Conservation (phyloP, 78 protist genomes). For the Dictyostelium firmibasis region DNA sequence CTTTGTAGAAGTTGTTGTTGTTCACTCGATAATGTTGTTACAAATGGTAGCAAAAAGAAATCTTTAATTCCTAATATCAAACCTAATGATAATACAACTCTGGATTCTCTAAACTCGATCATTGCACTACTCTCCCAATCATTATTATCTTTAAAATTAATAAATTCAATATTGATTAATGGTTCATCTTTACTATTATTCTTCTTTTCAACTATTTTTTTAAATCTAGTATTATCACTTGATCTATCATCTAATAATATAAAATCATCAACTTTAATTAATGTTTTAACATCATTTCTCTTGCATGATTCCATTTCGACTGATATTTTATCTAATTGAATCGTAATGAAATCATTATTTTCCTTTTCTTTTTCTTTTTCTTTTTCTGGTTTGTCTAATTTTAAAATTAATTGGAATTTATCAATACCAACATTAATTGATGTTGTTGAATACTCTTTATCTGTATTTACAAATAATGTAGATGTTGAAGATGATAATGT, state of each 20-base stretch:
- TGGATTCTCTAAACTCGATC: not conserved
- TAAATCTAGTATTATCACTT: not conserved
- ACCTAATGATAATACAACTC: not conserved
- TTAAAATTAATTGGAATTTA: not conserved
- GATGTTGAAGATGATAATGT: not conserved
- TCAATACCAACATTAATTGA: not conserved
- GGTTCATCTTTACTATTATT: not conserved
- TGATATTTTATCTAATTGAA: not conserved
- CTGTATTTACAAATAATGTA: not conserved
- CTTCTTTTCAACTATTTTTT: not conserved
- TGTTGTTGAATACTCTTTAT: not conserved
- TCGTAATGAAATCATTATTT: not conserved
- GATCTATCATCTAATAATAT: constrained; percentile 3
- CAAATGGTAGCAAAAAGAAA: constrained; percentile 69
- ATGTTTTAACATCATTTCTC: not conserved
- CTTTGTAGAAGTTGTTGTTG: not conserved
- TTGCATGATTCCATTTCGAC: not conserved
- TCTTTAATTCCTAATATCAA: constrained; percentile 50
- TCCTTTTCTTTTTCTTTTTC: not conserved
- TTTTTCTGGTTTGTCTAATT: not conserved
- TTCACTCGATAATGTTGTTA: not conserved
- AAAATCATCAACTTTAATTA: not conserved
- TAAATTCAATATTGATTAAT: not conserved
- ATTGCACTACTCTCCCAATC: constrained; percentile 15
- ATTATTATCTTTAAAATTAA: not conserved